Evolutionary conservation across 352 stramenopile genomes (phyloP).

Genomic region (Phytopythium mirpurense): DNA sequence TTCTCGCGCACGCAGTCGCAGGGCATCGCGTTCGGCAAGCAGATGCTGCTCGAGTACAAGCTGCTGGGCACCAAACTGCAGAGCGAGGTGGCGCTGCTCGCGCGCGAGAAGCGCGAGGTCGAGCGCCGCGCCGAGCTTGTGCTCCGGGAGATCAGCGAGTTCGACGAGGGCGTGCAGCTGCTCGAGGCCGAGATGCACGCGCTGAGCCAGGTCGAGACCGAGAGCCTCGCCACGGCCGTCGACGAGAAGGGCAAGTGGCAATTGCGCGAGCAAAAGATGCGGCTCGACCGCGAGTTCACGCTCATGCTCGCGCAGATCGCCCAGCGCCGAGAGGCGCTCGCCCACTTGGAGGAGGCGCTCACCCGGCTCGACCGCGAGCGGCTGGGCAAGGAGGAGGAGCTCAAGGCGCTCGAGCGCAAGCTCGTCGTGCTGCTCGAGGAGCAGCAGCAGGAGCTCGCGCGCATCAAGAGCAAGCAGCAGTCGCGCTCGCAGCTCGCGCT

Average conservation of each 20-base stretch:
- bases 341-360: constrained; percentile 84
- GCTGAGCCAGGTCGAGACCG: constrained; percentile 88
- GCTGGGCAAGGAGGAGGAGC: constrained; percentile 90
- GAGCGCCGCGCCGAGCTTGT: constrained; percentile 88
- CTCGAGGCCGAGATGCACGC: constrained; percentile 93
- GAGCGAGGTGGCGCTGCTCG: constrained; percentile 90
- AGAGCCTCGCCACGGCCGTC: constrained; percentile 65
- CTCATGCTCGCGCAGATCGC: constrained; percentile 93
- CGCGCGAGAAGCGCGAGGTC: constrained; percentile 83
- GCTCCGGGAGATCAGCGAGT: constrained; percentile 91
- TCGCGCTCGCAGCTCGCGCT: constrained; percentile 42
- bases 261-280: constrained; percentile 92
- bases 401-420: constrained; percentile 92
- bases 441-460: constrained; percentile 89
- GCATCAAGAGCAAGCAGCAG: constrained; percentile 58
- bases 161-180: constrained; percentile 88
- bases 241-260: constrained; percentile 86
- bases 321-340: constrained; percentile 87
- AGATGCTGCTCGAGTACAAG: constrained; percentile 96
- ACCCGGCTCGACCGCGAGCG: constrained; percentile 80
- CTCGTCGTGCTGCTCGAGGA: constrained; percentile 93
- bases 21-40: constrained; percentile 93
- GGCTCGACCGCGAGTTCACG: constrained; percentile 92
- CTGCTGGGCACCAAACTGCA: constrained; percentile 92
- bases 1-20: constrained; percentile 92